Percentiles rank a stretch among this genome's conserved stretches.
These are phyloP conservation scores for Cordyceps javanica DNA, from an alignment of 2,329 filamentous ascomycete species.

Conservation along the genomic window DNA sequence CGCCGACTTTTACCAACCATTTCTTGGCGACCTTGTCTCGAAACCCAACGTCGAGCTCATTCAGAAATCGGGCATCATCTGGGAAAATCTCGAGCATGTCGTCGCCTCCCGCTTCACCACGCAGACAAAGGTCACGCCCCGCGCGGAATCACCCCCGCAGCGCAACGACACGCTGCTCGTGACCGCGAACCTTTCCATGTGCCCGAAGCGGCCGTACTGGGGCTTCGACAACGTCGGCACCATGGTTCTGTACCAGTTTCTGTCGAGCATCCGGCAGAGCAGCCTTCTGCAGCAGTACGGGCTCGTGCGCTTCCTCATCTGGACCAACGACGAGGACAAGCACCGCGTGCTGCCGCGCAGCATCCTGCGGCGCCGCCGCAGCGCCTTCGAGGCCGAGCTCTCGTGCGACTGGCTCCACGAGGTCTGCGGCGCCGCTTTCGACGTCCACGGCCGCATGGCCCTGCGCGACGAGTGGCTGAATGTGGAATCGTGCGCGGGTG, in stretches of 20 bases:
- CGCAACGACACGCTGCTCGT: slow-evolving; percentile 71
- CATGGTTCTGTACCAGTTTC: slow-evolving; percentile 56
- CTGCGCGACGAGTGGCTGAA: slow-evolving; percentile 45
- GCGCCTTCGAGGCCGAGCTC: slow-evolving; percentile 54
- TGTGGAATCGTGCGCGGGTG: slow-evolving; percentile 33
- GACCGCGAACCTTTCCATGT: slow-evolving; percentile 58
- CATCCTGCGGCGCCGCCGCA: slow-evolving; percentile 48
- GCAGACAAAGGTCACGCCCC: slow-evolving; percentile 36
- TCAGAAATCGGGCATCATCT: slow-evolving; percentile 52
- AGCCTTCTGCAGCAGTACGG: slow-evolving; percentile 69
- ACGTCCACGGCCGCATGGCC: slow-evolving; percentile 22
- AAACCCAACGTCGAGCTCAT: slow-evolving; percentile 44
- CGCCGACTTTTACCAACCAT: slow-evolving; percentile 47
- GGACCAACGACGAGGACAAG: slow-evolving; percentile 59
- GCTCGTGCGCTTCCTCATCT: slow-evolving; percentile 70
- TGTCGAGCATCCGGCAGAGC: slow-evolving; percentile 50
- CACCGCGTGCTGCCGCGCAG: slow-evolving; percentile 53
- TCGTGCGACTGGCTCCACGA: slow-evolving; percentile 54
- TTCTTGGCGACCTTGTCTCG: slow-evolving; percentile 53
- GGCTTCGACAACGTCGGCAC: slow-evolving; percentile 50
- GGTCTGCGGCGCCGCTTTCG: slow-evolving; percentile 40
- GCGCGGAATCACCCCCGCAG: slow-evolving; percentile 33
- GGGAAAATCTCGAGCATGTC: slow-evolving; percentile 50
- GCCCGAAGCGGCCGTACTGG: slow-evolving; percentile 43
- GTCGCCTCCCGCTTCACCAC: slow-evolving; percentile 46